These are phyloP conservation scores for Komagataella mondaviorum DNA, from an alignment of 805 yeast genomes.

Conservation along the genomic window DNA sequence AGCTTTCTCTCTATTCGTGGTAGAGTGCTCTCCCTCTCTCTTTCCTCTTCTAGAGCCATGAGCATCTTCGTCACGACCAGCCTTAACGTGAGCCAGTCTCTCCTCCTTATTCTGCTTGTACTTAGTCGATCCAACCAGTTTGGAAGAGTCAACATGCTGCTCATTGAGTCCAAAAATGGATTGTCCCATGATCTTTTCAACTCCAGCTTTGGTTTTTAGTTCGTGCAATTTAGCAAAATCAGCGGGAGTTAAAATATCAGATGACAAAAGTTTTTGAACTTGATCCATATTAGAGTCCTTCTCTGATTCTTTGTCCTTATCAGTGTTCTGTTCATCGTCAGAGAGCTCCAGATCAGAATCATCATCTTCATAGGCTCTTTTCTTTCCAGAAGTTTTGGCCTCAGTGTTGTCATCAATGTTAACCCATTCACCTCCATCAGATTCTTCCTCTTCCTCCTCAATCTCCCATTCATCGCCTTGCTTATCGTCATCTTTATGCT, in stretches of 20 bases:
- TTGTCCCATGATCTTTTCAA: slow-evolving; percentile 60
- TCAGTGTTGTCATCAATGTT: slow-evolving; percentile 32
- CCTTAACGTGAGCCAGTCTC: slow-evolving; percentile 72
- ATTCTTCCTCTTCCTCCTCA: slow-evolving; percentile 38
- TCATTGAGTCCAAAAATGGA: slow-evolving; percentile 40
- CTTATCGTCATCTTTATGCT: slow-evolving; percentile 40
- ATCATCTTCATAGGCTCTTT: slow-evolving; percentile 17
- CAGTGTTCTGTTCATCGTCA: slow-evolving; percentile 21
- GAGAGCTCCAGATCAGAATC: slow-evolving; percentile 40
- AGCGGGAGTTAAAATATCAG: slow-evolving; percentile 86
- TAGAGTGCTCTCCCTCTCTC: slow-evolving; percentile 65
- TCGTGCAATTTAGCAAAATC: slow-evolving; percentile 95
- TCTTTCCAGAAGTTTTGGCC: slow-evolving; percentile 17
- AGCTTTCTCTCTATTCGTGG: slow-evolving; percentile 92
- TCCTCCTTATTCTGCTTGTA: slow-evolving; percentile 85
- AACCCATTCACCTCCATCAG: slow-evolving; percentile 76
- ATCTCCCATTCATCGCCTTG: slow-evolving; percentile 48
- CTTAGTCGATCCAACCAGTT: slow-evolving; percentile 66
- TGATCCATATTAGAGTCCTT: slow-evolving; percentile 17
- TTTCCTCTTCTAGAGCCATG: slow-evolving; percentile 83
- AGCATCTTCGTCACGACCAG: slow-evolving; percentile 87
- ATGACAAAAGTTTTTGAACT: slow-evolving; percentile 49
- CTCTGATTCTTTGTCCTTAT: slow-evolving; percentile 22
- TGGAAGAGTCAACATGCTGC: slow-evolving; percentile 70
- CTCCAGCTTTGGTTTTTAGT: slow-evolving; percentile 72